phyloP scores from a whole-genome alignment of 2,329 filamentous ascomycete species.

The Fusarium xylarioides region DNA sequence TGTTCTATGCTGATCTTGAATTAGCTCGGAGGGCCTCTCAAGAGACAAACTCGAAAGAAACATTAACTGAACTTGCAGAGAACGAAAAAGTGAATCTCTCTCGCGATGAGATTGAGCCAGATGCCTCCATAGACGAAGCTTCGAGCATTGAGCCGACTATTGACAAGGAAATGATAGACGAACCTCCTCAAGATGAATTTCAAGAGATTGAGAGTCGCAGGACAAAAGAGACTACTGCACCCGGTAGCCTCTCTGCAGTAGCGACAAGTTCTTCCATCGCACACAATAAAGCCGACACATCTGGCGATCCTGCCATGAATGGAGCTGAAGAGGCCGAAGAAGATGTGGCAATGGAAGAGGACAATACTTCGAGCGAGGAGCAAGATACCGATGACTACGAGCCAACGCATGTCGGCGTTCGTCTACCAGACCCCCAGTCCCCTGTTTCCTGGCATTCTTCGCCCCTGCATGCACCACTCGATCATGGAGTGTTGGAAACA shows the following conservation, averaged over 20 bases:
- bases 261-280: not conserved
- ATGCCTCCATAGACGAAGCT: conserved; percentile 16
- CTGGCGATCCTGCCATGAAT: not conserved
- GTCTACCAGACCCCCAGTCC: conserved; percentile 19
- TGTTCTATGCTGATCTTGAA: conserved; percentile 18
- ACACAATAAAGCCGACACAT: not conserved
- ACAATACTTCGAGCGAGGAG: conserved; percentile 26
- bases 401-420: conserved; percentile 56
- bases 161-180: not conserved
- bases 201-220: not conserved
- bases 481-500: conserved; percentile 37
- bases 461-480: conserved; percentile 22
- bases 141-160: not conserved
- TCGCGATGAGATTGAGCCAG: conserved; percentile 1
- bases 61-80: not conserved
- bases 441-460: not conserved
- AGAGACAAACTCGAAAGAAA: not conserved
- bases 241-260: not conserved
- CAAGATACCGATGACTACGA: conserved; percentile 63
- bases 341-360: conserved; percentile 40
- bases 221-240: not conserved
- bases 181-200: not conserved
- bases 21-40: conserved; percentile 15
- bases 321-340: conserved; percentile 20
- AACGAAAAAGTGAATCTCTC: not conserved